A percentile compares a stretch with the other conserved stretches of the same genome.
Evolutionary conservation across 164 flowering plant species (phyloP).

Genomic region (Taxillus chinensis): DNA sequence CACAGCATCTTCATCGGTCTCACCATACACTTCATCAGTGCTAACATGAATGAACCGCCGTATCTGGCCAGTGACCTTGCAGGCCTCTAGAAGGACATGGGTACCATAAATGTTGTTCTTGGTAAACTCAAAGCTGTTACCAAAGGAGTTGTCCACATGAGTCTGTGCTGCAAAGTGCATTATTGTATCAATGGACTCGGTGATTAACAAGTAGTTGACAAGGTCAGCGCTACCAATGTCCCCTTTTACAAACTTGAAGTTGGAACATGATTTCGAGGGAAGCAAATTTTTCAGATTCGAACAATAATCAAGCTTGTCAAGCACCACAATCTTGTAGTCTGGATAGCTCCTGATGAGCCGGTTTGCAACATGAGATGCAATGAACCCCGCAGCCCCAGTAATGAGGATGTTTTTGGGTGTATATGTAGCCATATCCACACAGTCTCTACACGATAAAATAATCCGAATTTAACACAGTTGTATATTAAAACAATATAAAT

Average conservation of each 20-base stretch:
- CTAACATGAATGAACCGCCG: constrained; percentile 30
- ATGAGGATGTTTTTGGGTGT: constrained; percentile 27
- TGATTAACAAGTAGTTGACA: constrained; percentile 20
- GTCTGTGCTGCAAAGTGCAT: constrained; percentile 42
- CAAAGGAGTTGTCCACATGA: constrained; percentile 36
- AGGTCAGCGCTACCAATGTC: constrained; percentile 27
- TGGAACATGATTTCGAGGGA: constrained; percentile 20
- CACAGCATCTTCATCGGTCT: constrained; percentile 26
- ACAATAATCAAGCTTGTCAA: constrained; percentile 32
- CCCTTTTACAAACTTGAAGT: constrained; percentile 35
- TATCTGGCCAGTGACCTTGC: constrained; percentile 26
- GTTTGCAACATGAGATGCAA: constrained; percentile 31
- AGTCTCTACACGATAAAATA: constrained; percentile 5
- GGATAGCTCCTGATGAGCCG: constrained; percentile 25
- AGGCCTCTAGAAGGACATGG: constrained; percentile 32
- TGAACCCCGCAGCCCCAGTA: constrained; percentile 29
- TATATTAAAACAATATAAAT: too few species aligned
- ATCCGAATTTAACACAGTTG: background rate
- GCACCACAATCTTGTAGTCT: constrained; percentile 25
- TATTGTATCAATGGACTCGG: constrained; percentile 30
- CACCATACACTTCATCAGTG: constrained; percentile 33
- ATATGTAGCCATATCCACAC: constrained; percentile 11
- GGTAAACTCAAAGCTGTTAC: constrained; percentile 32
- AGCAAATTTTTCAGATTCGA: constrained; percentile 22
- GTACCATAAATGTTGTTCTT: constrained; percentile 32